Evolutionary conservation across 1,284 basidiomycete species (phyloP), one percentile per base, ranked within the genome.

Genomic region (Abortiporus biennis): DNA sequence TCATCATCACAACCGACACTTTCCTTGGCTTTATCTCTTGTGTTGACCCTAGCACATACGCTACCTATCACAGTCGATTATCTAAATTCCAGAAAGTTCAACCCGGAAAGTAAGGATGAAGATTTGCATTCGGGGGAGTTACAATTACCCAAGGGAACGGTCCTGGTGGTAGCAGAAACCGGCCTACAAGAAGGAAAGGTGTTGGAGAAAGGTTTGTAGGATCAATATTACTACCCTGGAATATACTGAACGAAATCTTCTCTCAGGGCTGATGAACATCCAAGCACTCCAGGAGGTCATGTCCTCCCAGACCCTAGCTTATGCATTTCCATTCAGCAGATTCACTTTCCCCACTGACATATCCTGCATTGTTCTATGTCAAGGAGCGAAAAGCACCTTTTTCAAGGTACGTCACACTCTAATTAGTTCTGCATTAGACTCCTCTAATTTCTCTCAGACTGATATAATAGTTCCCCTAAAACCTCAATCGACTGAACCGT

Each of bases 311-410:
- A 82, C 77, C 2, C 63, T 92, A n/a, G 68, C 79, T 9, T 93
- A 92, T 57, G 62, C 72, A 23, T 93, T 92, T 59, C 90, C 91
- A 0, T 93, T 78, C 62, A 85, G 80, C 53, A 67, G 58, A 43
- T 91, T 86, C 55, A 67, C 76, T 9, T 89, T 93, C 54, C 72
- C 82, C 21, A 89, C 86, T 1, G 87, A 92, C 52, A 65, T 89
- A 16, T 68, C 63, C 30, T 76, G 85, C 44, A 51, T 92, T 20
- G 63, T 89, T 0, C 58, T 88, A 4, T 74, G 74, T 37, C 72
- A 82, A 48, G 86, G 89, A 24, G 74, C 72, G 51, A 76, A 74
- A 58, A 81, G 80, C 50, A 65, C 78, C 2, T 78, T 87, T 55
- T 79, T 85, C 58, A 69, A 78, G 71, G 80, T 80, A 47, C 42